phyloP scores from a whole-genome alignment of 1,284 basidiomycete species.

The Pisolithus thermaeus region DNA sequence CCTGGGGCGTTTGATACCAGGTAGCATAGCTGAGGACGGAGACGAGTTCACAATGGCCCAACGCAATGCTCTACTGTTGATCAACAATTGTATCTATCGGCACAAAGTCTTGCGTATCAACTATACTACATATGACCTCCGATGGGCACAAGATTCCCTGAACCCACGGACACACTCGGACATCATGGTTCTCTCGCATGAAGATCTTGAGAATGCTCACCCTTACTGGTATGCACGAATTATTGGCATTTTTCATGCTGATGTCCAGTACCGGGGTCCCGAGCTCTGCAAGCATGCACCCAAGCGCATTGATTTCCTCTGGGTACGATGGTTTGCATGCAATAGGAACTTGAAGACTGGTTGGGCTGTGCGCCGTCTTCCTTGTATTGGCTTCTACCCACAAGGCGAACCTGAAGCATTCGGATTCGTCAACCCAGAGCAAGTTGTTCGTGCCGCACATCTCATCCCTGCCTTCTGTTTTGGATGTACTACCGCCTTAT shows the following conservation, averaged over 20 bases:
- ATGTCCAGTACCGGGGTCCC: conserved; percentile 11
- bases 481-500: conserved; percentile 19
- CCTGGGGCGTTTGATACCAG: conserved; percentile 15
- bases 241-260: conserved; percentile 30
- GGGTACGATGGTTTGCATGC: conserved; percentile 26
- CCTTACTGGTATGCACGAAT: conserved; percentile 34
- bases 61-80: conserved; percentile 11
- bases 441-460: conserved; percentile 21
- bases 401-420: conserved; percentile 17
- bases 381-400: conserved; percentile 16
- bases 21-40: conserved; percentile 18
- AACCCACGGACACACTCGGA: conserved; percentile 9
- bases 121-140: conserved; percentile 28
- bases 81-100: conserved; percentile 13
- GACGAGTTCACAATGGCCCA: conserved; percentile 26
- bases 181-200: conserved; percentile 11
- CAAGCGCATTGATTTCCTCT: conserved; percentile 23
- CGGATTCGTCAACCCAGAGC: conserved; percentile 26
- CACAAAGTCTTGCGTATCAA: conserved; percentile 20
- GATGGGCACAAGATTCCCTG: conserved; percentile 20
- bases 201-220: conserved; percentile 10
- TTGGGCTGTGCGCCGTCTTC: background rate
- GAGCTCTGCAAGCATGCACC: conserved; percentile 2
- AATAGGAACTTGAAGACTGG: conserved; percentile 6
- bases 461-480: conserved; percentile 16